Conservation (phyloP, 495 filamentous ascomycete genomes). For the Penicillium cinerascens region DNA sequence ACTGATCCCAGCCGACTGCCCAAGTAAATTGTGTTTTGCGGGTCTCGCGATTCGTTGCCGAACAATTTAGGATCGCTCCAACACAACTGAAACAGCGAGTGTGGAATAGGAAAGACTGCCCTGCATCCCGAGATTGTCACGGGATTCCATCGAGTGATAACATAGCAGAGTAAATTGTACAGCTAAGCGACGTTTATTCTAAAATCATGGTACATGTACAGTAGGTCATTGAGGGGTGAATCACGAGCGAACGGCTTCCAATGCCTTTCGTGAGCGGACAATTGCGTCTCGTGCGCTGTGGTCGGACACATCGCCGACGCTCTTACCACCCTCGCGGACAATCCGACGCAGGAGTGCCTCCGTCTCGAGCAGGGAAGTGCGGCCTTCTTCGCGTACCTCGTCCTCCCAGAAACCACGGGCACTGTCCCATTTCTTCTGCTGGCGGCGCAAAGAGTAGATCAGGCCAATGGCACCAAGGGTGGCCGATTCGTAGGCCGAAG, state of each 20-base stretch:
- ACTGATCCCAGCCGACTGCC: neutral
- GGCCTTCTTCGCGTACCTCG: conserved; percentile 75
- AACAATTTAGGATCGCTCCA: neutral
- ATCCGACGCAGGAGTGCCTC: conserved; percentile 61
- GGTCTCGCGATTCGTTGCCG: neutral
- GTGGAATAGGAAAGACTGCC: neutral
- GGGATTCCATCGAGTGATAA: neutral
- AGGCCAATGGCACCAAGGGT: conserved; percentile 76
- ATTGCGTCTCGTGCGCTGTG: conserved; percentile 48
- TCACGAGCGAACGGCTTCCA: conserved; percentile 42
- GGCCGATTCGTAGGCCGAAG: conserved; percentile 68
- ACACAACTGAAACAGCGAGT: neutral
- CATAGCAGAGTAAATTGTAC: conserved; percentile 22
- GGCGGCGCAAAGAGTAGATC: conserved; percentile 64
- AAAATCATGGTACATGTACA: conserved; percentile 22
- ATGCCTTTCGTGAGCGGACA: conserved; percentile 51
- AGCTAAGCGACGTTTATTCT: conserved; percentile 16
- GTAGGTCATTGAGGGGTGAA: neutral
- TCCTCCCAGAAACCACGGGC: conserved; percentile 69
- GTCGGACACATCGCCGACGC: conserved; percentile 32
- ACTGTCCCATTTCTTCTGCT: conserved; percentile 78
- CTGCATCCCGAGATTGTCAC: neutral
- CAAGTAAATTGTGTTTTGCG: neutral
- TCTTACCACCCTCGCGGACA: conserved; percentile 48
- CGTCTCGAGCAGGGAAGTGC: conserved; percentile 63